Conservation (phyloP, 1,284 basidiomycete species). For the Pholiota adiposa region DNA sequence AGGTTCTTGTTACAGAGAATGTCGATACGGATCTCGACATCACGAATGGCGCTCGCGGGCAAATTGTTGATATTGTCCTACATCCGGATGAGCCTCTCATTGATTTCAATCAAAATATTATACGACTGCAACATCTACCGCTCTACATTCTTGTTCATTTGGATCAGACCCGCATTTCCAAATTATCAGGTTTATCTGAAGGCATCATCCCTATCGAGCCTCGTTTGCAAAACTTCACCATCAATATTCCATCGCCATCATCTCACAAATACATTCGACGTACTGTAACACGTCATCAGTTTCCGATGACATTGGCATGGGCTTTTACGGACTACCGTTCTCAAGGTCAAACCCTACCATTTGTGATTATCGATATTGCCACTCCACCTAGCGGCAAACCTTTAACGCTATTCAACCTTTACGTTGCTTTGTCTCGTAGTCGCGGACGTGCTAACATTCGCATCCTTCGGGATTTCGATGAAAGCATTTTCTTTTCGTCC, state of each 20-base stretch:
- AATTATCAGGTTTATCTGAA: no score
- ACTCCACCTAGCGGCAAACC: slow-evolving; percentile 8
- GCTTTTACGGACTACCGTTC: slow-evolving; percentile 20
- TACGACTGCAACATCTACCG: no score
- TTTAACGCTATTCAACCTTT: slow-evolving; percentile 9
- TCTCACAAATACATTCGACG: no score
- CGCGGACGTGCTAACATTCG: slow-evolving; percentile 3
- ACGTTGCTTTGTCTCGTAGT: slow-evolving; percentile 15
- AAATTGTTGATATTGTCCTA: slow-evolving; percentile 24
- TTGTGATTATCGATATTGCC: slow-evolving; percentile 16
- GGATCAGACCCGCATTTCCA: no score
- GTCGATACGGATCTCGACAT: slow-evolving; percentile 29
- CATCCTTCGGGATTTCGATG: slow-evolving; percentile 7
- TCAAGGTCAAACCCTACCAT: slow-evolving; percentile 18
- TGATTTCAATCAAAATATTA: no score
- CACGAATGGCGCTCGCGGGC: slow-evolving; percentile 30
- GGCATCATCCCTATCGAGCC: no score
- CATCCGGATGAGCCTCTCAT: no score
- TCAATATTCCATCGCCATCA: no score
- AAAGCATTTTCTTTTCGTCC: no score
- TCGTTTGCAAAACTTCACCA: no score
- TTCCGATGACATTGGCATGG: slow-evolving; percentile 12
- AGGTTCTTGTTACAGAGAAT: slow-evolving; percentile 28
- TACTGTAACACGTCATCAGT: no score
- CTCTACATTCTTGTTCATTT: no score